These are phyloP conservation scores for Ganoderma multipileum DNA, from an alignment of 1,284 basidiomycete genomes.

Conservation along the genomic window DNA sequence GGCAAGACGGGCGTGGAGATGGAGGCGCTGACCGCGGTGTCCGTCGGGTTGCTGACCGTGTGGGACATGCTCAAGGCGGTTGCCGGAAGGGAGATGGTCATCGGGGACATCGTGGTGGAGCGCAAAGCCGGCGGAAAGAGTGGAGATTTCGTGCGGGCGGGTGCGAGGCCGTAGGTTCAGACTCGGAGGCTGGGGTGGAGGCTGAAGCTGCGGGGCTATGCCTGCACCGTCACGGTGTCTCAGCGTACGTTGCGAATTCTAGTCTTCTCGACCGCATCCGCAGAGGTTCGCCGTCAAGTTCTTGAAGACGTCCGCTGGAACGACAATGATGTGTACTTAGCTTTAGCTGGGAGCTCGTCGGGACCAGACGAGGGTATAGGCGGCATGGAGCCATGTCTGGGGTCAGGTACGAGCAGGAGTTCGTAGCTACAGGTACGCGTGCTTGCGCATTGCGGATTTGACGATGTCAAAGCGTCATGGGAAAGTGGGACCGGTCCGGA, in stretches of 20 bases:
- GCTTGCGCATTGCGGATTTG: background rate
- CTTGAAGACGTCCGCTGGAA: background rate
- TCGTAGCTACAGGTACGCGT: background rate
- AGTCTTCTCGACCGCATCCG: background rate
- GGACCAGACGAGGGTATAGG: background rate
- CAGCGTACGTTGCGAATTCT: background rate
- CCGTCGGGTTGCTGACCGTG: slow-evolving; percentile 80
- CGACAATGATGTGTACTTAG: background rate
- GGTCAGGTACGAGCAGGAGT: background rate
- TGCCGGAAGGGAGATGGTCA: slow-evolving; percentile 84
- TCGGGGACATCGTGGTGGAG: slow-evolving; percentile 70
- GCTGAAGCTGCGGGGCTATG: slow-evolving; percentile 12
- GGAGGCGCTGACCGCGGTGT: slow-evolving; percentile 90
- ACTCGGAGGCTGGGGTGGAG: background rate
- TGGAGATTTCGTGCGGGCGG: slow-evolving; percentile 59
- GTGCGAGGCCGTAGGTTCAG: slow-evolving; percentile 19
- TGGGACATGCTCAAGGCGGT: slow-evolving; percentile 96
- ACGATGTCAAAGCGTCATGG: slow-evolving; percentile 4
- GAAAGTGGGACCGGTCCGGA: slow-evolving; percentile 1
- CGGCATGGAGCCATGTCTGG: background rate
- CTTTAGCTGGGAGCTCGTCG: background rate
- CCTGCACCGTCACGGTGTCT: background rate
- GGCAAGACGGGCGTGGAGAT: slow-evolving; percentile 92
- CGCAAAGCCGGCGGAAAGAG: slow-evolving; percentile 79
- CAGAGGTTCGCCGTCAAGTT: background rate